Percentiles rank a stretch among this genome's conserved stretches.
These are phyloP conservation scores for Trichophyton equinum DNA, from an alignment of 2,329 filamentous ascomycete genomes.

Conservation along the genomic window DNA sequence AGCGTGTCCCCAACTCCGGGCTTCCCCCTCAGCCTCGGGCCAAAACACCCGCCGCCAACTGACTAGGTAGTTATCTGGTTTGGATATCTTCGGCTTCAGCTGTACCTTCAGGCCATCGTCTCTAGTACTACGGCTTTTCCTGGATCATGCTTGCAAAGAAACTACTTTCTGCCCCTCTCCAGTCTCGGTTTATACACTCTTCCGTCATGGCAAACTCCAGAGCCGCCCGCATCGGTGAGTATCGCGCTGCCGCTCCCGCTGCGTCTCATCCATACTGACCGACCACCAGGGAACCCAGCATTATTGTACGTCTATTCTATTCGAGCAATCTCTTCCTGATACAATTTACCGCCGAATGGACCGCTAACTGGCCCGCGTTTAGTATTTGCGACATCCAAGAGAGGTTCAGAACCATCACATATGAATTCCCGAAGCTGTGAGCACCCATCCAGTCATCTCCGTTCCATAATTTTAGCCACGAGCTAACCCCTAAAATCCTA, in stretches of 20 bases:
- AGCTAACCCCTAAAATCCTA: conserved; percentile 20
- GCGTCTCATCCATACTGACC: neutral
- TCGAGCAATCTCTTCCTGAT: neutral
- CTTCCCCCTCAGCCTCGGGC: neutral
- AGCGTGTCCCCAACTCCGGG: neutral
- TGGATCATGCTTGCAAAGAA: neutral
- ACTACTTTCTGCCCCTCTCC: neutral
- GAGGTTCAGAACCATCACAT: conserved; percentile 72
- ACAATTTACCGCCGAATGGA: neutral
- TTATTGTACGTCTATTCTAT: conserved; percentile 29
- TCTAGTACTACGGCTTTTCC: neutral
- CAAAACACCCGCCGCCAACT: no score
- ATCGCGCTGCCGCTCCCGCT: no score
- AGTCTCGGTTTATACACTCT: neutral
- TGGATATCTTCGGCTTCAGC: neutral
- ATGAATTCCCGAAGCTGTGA: conserved; percentile 73
- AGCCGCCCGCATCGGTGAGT: neutral
- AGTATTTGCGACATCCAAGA: conserved; percentile 94
- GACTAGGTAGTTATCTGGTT: no score
- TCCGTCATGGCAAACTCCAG: neutral
- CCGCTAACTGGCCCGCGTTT: neutral
- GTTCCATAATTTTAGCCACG: neutral
- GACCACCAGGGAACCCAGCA: conserved; percentile 31
- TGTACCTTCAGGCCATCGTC: neutral
- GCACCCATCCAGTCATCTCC: neutral